Base-by-base conservation (phyloP, 1,139 yeast species). In the Debaryomyces subglobosus region DNA sequence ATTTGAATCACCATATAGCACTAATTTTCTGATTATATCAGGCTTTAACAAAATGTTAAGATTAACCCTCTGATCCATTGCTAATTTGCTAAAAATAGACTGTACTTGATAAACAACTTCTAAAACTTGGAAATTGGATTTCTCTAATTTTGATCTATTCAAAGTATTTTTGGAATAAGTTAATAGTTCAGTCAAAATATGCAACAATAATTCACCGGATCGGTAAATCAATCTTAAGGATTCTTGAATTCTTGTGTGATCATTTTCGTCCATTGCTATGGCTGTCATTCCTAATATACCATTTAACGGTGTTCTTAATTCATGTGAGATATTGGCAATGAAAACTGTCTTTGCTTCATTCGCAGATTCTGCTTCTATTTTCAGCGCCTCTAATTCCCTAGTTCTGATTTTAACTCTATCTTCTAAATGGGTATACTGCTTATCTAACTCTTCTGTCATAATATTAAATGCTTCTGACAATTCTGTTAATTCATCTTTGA, bases 231-330 rank as follows among this genome's bases (percentile, higher is more conserved):
- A 77, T 55, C 85, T 86, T 53, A 92, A 72, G 2, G 77, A 71
- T 48, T 84, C 86, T 57, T 86, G 84, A 16, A 89, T 82, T 56
- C 85, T 83, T 4, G 74, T 65, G 6, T 77, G 75, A 58, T 89
- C 94, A 9, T 75, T 74, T 64, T 92, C 97, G 21, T 89, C 94
- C 85, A 90, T 81, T 1, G 97, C 94, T 48, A 92, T 89, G 1
- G 96, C 88, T 0, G 97, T 89, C 96, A 94, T 89, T 49, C 99
- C 99, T 49, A 94, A 72, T 39, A 94, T 94, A 63, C 98, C 99
- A 66, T 94, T 94, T 57, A 94, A 73, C 1, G 99, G 99, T 0
- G 99, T 94, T 56, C 97, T 78, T 61, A 94, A 77, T 68, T 94
- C 99, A 64, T 94, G 98, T 0, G 97, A 91, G 34, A 94, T 91